Evolutionary conservation across 2,329 filamentous ascomycete genomes (phyloP).

Genomic region (Monilinia aucupariae): DNA sequence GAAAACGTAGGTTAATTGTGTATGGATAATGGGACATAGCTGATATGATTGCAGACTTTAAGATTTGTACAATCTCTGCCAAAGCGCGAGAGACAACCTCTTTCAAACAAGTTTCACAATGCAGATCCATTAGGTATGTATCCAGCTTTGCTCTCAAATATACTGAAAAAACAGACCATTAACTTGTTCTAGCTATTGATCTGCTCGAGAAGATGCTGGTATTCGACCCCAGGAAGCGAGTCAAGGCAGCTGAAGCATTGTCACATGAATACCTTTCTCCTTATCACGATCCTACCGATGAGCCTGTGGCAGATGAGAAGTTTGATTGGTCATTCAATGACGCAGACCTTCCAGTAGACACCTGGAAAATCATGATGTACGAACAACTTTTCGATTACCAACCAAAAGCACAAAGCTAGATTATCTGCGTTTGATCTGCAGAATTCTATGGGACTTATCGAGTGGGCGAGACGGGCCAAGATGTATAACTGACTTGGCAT

Average conservation of each 20-base stretch:
- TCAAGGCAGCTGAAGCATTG: slow-evolving; percentile 80
- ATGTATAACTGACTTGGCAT: slow-evolving; percentile 34
- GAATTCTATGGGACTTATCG: slow-evolving; percentile 7
- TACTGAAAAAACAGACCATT: slow-evolving; percentile 22
- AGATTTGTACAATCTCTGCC: slow-evolving; percentile 96
- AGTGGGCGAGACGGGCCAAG: slow-evolving; percentile 17
- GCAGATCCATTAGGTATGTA: slow-evolving; percentile 74
- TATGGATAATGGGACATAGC: slow-evolving; percentile 20
- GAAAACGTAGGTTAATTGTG: slow-evolving; percentile 69
- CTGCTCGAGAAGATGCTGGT: slow-evolving; percentile 95
- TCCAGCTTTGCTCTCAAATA: neutral
- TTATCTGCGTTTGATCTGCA: slow-evolving; percentile 3
- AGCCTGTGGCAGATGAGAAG: slow-evolving; percentile 92
- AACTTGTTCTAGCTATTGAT: slow-evolving; percentile 64
- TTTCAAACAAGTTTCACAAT: slow-evolving; percentile 89
- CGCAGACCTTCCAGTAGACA: slow-evolving; percentile 92
- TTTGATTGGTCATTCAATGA: slow-evolving; percentile 99
- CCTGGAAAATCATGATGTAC: slow-evolving; percentile 99
- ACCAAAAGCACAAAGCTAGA: slow-evolving; percentile 22
- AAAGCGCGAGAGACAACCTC: slow-evolving; percentile 83
- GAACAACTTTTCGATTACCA: slow-evolving; percentile 38
- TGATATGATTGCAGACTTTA: slow-evolving; percentile 59
- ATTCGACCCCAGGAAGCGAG: slow-evolving; percentile 94
- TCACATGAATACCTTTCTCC: slow-evolving; percentile 90
- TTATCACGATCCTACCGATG: slow-evolving; percentile 95